Conservation (phyloP, 2,329 filamentous ascomycete genomes). For the Alternaria ventricosa region DNA sequence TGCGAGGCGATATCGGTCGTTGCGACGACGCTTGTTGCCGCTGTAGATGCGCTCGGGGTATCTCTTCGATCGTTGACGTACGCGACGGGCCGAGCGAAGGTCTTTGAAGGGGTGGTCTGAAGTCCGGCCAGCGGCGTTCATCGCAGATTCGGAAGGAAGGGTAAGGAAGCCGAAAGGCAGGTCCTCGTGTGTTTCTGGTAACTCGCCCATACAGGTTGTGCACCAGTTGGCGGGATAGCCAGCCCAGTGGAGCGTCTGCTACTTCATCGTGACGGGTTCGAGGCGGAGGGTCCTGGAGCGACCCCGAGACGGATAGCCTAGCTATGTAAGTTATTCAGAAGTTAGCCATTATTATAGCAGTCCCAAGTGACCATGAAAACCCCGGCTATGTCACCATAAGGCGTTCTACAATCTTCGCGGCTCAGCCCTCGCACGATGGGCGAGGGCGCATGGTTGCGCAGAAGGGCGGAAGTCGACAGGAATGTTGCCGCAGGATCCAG, state of each 20-base stretch:
- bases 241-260: background rate
- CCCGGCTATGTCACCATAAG: too few species aligned
- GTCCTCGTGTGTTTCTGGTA: background rate
- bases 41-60: background rate
- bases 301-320: background rate
- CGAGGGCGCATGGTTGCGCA: slow-evolving; percentile 6
- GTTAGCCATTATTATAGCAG: background rate
- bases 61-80: background rate
- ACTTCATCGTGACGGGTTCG: background rate
- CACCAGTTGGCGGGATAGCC: background rate
- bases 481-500: background rate
- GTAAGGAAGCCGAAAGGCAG: background rate
- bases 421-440: background rate
- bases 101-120: slow-evolving; percentile 6
- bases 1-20: background rate
- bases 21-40: background rate
- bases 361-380: background rate
- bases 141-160: background rate
- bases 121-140: slow-evolving; percentile 5
- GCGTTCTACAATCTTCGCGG: background rate
- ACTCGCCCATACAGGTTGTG: background rate
- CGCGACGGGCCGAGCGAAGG: background rate
- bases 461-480: slow-evolving; percentile 1
- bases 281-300: background rate
- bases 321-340: background rate